Base-by-base conservation (phyloP, 2,329 filamentous ascomycete species). In the Colletotrichum musicola region DNA sequence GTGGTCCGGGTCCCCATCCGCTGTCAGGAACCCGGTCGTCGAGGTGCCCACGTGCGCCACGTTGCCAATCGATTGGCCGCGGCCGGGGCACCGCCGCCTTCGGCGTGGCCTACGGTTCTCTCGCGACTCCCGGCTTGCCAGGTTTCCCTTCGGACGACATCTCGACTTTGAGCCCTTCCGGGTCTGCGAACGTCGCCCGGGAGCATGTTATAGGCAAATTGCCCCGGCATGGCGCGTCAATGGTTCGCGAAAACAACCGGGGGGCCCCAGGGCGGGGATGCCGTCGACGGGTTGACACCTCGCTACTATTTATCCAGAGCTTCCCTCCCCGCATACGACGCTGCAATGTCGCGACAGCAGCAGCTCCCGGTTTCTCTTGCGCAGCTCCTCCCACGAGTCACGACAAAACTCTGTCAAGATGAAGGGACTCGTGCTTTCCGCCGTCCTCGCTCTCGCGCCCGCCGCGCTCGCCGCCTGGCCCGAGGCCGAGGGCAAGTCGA, bases 401-500 rank as follows among this genome's bases (percentile, higher is more conserved):
- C 57, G 53, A 57, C 46, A 25, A 54, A 54, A 4, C 22, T 9
- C 55, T 83, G 44, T 6, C 61, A 72, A 72, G 49, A 81, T 81
- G 79, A 81, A 78, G 74, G 62, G 73, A 20, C 72, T 75, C 27
- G 63, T 73, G 12, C 53, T 80, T 56, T 74, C 77, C 9, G 57
- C 74, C n/a, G 57, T 76, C 42, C 63, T 80, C 62, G 73, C 76
- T 12, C 59, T 81, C 10, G 68, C 75, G 20, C 74, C 77, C 5
- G 62, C 64, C 35, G 74, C 71, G 38, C 68, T 77, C 14, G 78
- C 76, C 25, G 71, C 71, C 25, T 80, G 79, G 79, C 68, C 75
- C 25, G 74, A 75, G 27, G 76, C 76, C 30, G 73, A 76, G 63
- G 74, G 72, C 40, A 77, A 76, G 46, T 82, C 86, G 63, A 84